These are phyloP conservation scores for Amaranthus cruentus DNA, from an alignment of 148 eudicot species.

Conservation along the genomic window DNA sequence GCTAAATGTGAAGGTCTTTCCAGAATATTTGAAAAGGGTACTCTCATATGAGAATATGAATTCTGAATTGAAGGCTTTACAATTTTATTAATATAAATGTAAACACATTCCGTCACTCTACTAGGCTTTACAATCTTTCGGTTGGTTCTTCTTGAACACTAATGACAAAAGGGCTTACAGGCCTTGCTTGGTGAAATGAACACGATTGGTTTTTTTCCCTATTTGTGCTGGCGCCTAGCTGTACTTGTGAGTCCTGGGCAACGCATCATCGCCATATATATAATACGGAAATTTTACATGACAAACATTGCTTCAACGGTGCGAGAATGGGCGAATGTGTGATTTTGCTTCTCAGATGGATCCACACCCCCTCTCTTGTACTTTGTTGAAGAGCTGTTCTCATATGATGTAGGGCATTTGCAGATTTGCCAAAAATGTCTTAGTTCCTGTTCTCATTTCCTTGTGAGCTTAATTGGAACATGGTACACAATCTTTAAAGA, in stretches of 20 bases:
- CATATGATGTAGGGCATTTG: background rate
- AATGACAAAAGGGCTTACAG: too few species aligned
- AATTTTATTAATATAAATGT: background rate
- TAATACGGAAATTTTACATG: too few species aligned
- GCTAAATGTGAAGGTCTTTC: background rate
- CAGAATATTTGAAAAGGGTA: background rate
- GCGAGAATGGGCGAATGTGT: too few species aligned
- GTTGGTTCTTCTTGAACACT: too few species aligned
- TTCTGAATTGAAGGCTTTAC: background rate
- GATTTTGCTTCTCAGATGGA: background rate
- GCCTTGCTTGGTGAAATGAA: too few species aligned
- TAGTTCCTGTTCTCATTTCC: background rate
- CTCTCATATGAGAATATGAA: background rate
- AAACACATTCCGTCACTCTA: too few species aligned
- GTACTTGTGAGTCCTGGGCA: too few species aligned
- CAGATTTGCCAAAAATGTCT: background rate
- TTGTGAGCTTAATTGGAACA: background rate
- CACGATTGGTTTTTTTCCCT: too few species aligned
- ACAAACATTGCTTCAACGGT: too few species aligned
- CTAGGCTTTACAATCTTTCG: background rate
- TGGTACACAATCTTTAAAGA: background rate
- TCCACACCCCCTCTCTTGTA: background rate
- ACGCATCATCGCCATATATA: too few species aligned
- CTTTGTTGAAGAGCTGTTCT: too few species aligned
- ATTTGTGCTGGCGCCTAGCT: too few species aligned